phyloP scores from a whole-genome alignment of 495 filamentous ascomycete genomes.

The Melanomma pulvis-pyrius region DNA sequence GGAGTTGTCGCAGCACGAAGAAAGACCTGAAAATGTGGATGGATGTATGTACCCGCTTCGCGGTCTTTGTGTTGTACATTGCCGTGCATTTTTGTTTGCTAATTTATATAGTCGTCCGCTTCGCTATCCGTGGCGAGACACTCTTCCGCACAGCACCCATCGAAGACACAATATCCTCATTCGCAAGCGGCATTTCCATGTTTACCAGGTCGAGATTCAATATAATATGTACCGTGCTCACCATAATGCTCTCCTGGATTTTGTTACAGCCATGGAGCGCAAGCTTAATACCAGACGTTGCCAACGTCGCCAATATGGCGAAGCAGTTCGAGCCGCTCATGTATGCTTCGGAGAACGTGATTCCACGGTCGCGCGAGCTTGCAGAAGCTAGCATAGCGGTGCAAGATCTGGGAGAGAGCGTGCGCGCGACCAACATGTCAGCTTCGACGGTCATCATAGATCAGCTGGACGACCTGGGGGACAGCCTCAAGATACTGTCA shows the following conservation, averaged over 20 bases:
- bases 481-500: conserved; percentile 77
- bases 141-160: conserved; percentile 84
- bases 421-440: conserved; percentile 86
- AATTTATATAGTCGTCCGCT: conserved; percentile 71
- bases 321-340: conserved; percentile 89
- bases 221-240: conserved; percentile 58
- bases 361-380: conserved; percentile 78
- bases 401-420: conserved; percentile 87
- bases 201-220: conserved; percentile 67
- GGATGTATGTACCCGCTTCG: conserved; percentile 54
- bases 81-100: conserved; percentile 35
- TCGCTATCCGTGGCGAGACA: conserved; percentile 81
- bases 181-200: conserved; percentile 59
- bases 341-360: conserved; percentile 86
- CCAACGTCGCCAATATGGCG: conserved; percentile 85
- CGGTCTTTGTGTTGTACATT: no score
- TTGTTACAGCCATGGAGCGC: conserved; percentile 68
- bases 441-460: conserved; percentile 80
- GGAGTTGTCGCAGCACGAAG: conserved; percentile 28
- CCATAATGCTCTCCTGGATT: conserved; percentile 62
- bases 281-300: conserved; percentile 78
- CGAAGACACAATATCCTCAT: conserved; percentile 67
- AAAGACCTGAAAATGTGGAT: conserved; percentile 52
- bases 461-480: conserved; percentile 79
- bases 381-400: conserved; percentile 89